Conservation (phyloP, 2,329 filamentous ascomycete genomes). For the Aspergillus quadricinctus region DNA sequence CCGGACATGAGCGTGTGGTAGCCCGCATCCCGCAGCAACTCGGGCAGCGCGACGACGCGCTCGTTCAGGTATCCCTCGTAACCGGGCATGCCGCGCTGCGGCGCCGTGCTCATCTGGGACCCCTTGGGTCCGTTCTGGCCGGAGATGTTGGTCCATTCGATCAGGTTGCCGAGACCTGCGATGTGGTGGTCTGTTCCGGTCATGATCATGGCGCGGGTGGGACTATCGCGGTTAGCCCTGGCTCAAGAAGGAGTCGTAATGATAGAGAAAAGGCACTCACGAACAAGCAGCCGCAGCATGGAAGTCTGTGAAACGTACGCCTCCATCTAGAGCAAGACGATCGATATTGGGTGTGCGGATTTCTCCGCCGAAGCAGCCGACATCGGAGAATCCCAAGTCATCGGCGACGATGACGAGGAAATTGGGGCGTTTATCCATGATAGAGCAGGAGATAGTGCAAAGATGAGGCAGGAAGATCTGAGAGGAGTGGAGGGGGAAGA, state of each 20-base stretch:
- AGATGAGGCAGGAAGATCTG: neutral
- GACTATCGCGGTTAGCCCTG: constrained; percentile 26
- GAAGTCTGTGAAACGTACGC: constrained; percentile 60
- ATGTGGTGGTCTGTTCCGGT: constrained; percentile 59
- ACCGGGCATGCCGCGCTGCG: constrained; percentile 55
- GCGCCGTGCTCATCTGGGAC: constrained; percentile 49
- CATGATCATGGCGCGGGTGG: constrained; percentile 63
- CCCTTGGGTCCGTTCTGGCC: constrained; percentile 51
- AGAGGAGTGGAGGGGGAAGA: neutral
- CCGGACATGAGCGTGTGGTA: constrained; percentile 60
- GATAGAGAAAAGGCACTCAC: constrained; percentile 13
- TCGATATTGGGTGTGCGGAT: constrained; percentile 59
- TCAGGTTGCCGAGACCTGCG: constrained; percentile 53
- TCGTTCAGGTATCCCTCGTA: constrained; percentile 63
- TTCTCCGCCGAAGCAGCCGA: constrained; percentile 57
- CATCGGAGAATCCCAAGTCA: constrained; percentile 58
- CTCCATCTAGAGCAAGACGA: constrained; percentile 45
- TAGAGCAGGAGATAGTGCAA: neutral
- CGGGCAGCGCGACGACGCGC: constrained; percentile 54
- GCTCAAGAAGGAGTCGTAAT: neutral
- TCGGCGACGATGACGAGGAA: constrained; percentile 58
- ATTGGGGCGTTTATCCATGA: constrained; percentile 47
- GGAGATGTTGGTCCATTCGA: constrained; percentile 55
- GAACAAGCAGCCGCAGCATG: constrained; percentile 63
- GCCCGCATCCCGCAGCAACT: constrained; percentile 55